Conservation (phyloP, 139 green algal genomes). For the Coelastrella sp. region DNA sequence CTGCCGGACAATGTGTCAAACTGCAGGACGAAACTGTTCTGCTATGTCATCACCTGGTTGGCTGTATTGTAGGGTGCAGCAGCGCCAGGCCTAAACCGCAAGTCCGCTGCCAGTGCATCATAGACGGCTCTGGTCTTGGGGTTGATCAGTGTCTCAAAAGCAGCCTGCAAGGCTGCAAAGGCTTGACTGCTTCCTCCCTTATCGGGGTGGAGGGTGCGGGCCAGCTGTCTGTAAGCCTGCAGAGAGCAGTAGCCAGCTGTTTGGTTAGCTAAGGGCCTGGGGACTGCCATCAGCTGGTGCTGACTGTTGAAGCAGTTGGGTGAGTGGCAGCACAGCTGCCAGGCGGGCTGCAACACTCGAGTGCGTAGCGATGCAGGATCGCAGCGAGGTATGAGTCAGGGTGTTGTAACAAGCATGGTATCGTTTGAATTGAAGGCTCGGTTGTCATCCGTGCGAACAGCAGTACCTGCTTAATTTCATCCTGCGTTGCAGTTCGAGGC, state of each 20-base stretch:
- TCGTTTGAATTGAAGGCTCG: too few relatives aligned
- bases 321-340: too few relatives aligned
- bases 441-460: too few relatives aligned
- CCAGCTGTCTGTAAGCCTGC: conserved; percentile 53
- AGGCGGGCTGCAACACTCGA: background rate
- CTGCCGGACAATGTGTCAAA: too few relatives aligned
- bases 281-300: too few relatives aligned
- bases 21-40: too few relatives aligned
- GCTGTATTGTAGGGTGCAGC: background rate
- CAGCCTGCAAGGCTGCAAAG: conserved; percentile 57
- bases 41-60: background rate
- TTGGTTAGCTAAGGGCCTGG: background rate
- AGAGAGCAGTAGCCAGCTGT: background rate
- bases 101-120: conserved; percentile 75
- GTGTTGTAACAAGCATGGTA: too few relatives aligned
- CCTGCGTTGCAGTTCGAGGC: background rate
- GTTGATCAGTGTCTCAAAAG: conserved; percentile 71
- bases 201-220: conserved; percentile 59
- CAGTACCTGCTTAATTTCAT: conserved; percentile 41
- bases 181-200: conserved; percentile 58
- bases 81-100: conserved; percentile 71
- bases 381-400: too few relatives aligned
- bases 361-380: too few relatives aligned
- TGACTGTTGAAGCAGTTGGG: too few relatives aligned
- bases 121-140: conserved; percentile 71